These are phyloP conservation scores for Globisporangium takayamanum DNA, from an alignment of 352 stramenopile genomes.

Conservation along the genomic window DNA sequence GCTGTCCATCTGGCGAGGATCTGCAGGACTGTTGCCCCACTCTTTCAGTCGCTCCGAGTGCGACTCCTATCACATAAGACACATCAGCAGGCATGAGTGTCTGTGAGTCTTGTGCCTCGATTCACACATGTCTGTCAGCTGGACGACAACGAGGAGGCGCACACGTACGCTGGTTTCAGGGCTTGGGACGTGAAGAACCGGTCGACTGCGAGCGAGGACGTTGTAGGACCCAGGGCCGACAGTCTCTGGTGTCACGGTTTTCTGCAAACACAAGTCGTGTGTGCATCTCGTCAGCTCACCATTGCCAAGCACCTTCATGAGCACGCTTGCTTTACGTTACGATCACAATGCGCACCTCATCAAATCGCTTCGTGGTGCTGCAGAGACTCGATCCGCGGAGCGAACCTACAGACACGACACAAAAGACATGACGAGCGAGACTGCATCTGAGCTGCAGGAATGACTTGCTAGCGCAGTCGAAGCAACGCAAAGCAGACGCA, in stretches of 20 bases:
- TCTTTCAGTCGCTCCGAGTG: slow-evolving; percentile 33
- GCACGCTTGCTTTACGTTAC: neutral
- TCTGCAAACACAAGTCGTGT: slow-evolving; percentile 20
- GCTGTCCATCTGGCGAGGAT: slow-evolving; percentile 46
- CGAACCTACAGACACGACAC: slow-evolving; percentile 26
- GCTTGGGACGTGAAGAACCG: slow-evolving; percentile 3
- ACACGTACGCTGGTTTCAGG: slow-evolving; percentile 3
- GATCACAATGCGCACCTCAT: slow-evolving; percentile 4
- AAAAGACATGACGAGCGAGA: neutral
- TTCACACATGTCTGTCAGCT: neutral
- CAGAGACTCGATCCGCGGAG: slow-evolving; percentile 63
- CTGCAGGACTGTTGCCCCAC: slow-evolving; percentile 29
- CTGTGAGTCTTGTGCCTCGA: neutral
- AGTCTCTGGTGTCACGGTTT: slow-evolving; percentile 29
- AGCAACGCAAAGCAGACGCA: slow-evolving; percentile 10
- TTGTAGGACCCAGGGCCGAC: slow-evolving; percentile 64
- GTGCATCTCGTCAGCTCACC: neutral
- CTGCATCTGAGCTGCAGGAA: neutral
- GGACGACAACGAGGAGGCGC: neutral
- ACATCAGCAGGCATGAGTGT: neutral
- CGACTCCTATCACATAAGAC: slow-evolving; percentile 11
- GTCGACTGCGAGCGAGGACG: slow-evolving; percentile 14
- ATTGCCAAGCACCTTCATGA: neutral
- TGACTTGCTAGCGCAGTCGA: neutral
- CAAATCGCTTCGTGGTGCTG: slow-evolving; percentile 58